A percentile compares a stretch with the other conserved stretches of the same genome.
phyloP scores from a whole-genome alignment of 371 early-diverging fungal genomes.

The Zancudomyces culisetae region DNA sequence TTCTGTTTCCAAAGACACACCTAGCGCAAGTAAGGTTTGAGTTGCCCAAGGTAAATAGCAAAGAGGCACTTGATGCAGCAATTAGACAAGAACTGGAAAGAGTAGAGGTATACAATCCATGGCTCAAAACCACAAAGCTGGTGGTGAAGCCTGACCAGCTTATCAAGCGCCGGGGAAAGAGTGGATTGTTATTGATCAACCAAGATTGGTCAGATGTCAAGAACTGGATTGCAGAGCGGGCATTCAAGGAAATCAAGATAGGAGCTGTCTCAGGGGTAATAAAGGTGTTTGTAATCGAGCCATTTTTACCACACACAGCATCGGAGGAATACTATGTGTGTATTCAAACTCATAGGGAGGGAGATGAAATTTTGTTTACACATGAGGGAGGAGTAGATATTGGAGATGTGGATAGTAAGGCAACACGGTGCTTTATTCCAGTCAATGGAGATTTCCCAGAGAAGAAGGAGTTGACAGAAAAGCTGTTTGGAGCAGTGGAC shows the following conservation, averaged over 20 bases:
- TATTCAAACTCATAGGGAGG: conserved; percentile 87
- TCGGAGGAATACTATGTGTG: conserved; percentile 90
- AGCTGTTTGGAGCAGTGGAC: conserved; percentile 51
- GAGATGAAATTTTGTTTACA: conserved; percentile 87
- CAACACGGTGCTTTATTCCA: conserved; percentile 56
- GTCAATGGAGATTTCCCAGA: conserved; percentile 44
- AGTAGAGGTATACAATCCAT: conserved; percentile 62
- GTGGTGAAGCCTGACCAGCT: conserved; percentile 95
- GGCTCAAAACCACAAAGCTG: conserved; percentile 58
- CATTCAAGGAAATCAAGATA: conserved; percentile 66
- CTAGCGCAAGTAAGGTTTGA: conserved; percentile 62
- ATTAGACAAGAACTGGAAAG: conserved; percentile 14
- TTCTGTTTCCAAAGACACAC: conserved; percentile 51
- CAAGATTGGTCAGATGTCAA: conserved; percentile 69
- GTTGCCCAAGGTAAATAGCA: conserved; percentile 30
- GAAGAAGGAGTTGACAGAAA: conserved; percentile 40
- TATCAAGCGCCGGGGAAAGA: conserved; percentile 92
- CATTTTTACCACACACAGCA: conserved; percentile 82
- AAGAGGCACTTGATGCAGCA: conserved; percentile 12
- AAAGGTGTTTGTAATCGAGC: conserved; percentile 88
- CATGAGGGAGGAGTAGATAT: conserved; percentile 96
- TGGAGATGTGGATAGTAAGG: conserved; percentile 97
- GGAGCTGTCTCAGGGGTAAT: conserved; percentile 68
- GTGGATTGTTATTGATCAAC: conserved; percentile 77
- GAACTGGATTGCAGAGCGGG: conserved; percentile 73